Conservation (phyloP, 2,329 filamentous ascomycete species). For the Bipolaris victoriae region DNA sequence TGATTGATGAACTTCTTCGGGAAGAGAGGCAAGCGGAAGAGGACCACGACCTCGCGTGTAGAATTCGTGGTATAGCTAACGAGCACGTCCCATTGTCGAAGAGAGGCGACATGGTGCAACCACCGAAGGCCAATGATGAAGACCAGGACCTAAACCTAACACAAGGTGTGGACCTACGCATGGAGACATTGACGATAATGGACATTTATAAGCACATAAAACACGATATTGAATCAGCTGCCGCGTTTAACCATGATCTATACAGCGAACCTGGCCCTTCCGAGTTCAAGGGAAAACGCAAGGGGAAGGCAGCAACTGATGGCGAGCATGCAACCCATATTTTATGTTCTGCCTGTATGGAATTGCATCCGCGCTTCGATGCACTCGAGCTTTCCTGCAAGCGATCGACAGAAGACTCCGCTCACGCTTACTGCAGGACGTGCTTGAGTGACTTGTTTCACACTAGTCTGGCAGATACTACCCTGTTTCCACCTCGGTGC, state of each 20-base stretch:
- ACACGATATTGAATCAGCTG: not conserved
- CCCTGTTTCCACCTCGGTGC: conserved; percentile 32
- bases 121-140: not conserved
- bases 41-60: conserved; percentile 17
- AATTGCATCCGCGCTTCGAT: conserved; percentile 18
- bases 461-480: conserved; percentile 22
- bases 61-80: not conserved
- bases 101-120: not conserved
- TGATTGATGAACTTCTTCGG: conserved; percentile 5
- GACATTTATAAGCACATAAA: not conserved
- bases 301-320: conserved; percentile 3
- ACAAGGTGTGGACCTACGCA: not conserved
- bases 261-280: not conserved
- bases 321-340: conserved; percentile 13
- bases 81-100: not conserved
- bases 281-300: not conserved
- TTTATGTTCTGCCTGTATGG: conserved; percentile 20
- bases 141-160: not conserved
- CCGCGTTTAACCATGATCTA: not conserved
- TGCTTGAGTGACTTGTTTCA: conserved; percentile 30
- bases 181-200: not conserved
- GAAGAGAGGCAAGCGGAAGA: conserved; percentile 20
- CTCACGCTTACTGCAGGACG: conserved; percentile 27
- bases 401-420: conserved; percentile 10
- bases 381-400: conserved; percentile 17